These are phyloP conservation scores for Neurospora tetrasperma DNA, from an alignment of 495 filamentous ascomycete species.

Conservation along the genomic window DNA sequence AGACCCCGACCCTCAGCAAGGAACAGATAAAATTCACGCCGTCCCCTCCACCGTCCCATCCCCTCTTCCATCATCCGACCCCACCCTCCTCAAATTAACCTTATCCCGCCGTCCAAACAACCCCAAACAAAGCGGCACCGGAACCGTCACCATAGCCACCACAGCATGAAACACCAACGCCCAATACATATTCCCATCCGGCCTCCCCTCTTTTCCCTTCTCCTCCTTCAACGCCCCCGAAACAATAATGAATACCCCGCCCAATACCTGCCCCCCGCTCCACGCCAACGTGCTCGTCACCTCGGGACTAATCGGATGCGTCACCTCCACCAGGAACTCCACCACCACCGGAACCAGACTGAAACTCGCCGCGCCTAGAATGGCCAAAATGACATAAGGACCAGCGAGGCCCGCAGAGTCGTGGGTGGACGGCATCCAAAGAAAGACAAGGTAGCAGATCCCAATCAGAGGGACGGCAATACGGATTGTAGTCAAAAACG, in stretches of 20 bases:
- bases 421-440: constrained; percentile 70
- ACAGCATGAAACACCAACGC: constrained; percentile 74
- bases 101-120: constrained; percentile 47
- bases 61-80: constrained; percentile 16
- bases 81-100: constrained; percentile 46
- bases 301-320: constrained; percentile 80
- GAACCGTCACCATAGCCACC: constrained; percentile 51
- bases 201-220: constrained; percentile 40
- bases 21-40: neutral
- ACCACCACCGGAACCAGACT: constrained; percentile 71
- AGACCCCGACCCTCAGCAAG: neutral
- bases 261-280: constrained; percentile 70
- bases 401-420: constrained; percentile 41
- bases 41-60: neutral
- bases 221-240: constrained; percentile 70
- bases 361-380: constrained; percentile 78
- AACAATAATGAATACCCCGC: constrained; percentile 72
- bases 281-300: constrained; percentile 74
- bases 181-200: constrained; percentile 58
- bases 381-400: constrained; percentile 57
- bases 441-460: constrained; percentile 59
- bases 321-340: constrained; percentile 78
- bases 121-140: constrained; percentile 58
- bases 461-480: constrained; percentile 67
- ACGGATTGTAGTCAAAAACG: constrained; percentile 65